phyloP scores from a whole-genome alignment of 148 eudicot genomes.

The Drosera capensis region DNA sequence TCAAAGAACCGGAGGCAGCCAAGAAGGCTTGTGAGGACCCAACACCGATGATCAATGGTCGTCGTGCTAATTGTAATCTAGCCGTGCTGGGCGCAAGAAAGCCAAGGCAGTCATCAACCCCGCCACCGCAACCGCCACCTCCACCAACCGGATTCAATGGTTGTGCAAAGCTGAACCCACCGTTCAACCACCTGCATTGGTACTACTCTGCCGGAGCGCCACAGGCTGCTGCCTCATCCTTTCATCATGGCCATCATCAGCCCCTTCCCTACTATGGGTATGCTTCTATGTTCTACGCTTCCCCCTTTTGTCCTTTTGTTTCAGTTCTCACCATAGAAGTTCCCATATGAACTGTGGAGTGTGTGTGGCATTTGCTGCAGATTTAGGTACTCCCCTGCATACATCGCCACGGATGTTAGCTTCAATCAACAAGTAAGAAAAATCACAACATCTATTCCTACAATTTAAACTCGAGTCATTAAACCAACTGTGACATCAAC shows the following conservation, averaged over 20 bases:
- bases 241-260: not conserved
- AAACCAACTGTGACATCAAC: too few species aligned
- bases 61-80: constrained; percentile 41
- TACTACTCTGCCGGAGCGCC: not conserved
- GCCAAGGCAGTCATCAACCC: not conserved
- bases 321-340: not conserved
- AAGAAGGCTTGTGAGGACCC: constrained; percentile 34
- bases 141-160: not conserved
- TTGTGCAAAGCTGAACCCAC: not conserved
- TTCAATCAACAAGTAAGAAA: not conserved
- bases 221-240: not conserved
- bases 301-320: not conserved
- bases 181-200: not conserved
- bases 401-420: not conserved
- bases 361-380: too few species aligned
- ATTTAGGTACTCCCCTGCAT: not conserved
- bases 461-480: too few species aligned
- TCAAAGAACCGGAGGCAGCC: constrained; percentile 34
- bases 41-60: constrained; percentile 38
- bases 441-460: too few species aligned
- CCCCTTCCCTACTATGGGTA: not conserved
- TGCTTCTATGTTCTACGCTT: not conserved
- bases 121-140: not conserved
- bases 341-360: not conserved
- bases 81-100: constrained; percentile 23